Evolutionary conservation across 495 filamentous ascomycete genomes (phyloP).

Genomic region (Neurospora sp.): DNA sequence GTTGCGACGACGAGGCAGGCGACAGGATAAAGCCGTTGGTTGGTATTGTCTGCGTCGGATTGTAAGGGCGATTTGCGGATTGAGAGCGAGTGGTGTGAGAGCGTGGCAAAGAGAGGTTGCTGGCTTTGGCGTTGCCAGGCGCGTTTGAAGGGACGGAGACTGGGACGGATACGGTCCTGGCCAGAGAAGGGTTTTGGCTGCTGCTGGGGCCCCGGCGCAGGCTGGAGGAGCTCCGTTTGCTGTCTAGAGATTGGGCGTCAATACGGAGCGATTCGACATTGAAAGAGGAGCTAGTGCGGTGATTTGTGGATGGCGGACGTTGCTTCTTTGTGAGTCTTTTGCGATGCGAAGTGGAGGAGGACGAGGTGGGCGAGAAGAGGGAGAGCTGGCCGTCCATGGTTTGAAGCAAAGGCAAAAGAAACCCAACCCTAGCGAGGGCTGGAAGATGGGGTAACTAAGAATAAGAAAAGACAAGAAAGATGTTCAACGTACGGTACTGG

Average conservation of each 20-base stretch:
- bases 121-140: constrained; percentile 19
- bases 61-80: constrained; percentile 17
- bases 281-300: constrained; percentile 29
- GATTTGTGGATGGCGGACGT: constrained; percentile 32
- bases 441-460: constrained; percentile 18
- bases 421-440: constrained; percentile 16
- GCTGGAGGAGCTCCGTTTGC: constrained; percentile 45
- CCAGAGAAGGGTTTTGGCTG: constrained; percentile 38
- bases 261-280: constrained; percentile 32
- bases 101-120: constrained; percentile 29
- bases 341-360: constrained; percentile 32
- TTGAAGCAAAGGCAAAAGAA: constrained; percentile 4
- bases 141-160: constrained; percentile 24
- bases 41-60: constrained; percentile 25
- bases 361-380: constrained; percentile 15
- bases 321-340: constrained; percentile 44
- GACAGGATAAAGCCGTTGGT: constrained; percentile 21
- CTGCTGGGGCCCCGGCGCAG: constrained; percentile 58
- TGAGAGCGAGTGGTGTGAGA: constrained; percentile 20
- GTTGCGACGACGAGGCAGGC: constrained; percentile 1
- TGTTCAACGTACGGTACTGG: constrained; percentile 7
- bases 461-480: constrained; percentile 12
- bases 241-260: constrained; percentile 43
- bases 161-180: constrained; percentile 12
- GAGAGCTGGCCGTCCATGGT: constrained; percentile 32